Evolutionary conservation across 176 grass and related monocot genomes (phyloP), one percentile per base, ranked within the genome.

Genomic region (Phoenix roebelenii): DNA sequence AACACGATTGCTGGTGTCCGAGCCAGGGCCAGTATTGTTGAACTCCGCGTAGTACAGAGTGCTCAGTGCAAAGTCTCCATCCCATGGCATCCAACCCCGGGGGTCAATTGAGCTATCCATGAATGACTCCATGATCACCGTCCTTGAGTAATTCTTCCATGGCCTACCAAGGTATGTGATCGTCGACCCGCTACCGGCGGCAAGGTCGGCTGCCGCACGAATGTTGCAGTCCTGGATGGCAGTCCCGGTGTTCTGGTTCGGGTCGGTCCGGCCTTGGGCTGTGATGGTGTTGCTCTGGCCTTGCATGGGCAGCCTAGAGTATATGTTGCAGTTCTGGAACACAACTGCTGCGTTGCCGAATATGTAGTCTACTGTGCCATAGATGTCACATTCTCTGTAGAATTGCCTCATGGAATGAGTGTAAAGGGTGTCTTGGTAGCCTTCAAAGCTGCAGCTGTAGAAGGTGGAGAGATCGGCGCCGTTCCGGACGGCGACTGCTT

Each of bases 391-490:
- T 0, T 70, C 72, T 6, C 87, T 80, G 84, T 91, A 97, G 86
- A 97, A 97, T 69, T 97, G 87, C 2, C 87, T 65, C 65, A 91
- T 75, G 7, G 92, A 97, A 73, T 97, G 92, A 7, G 92, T 50
- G 77, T 97, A 97, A 16, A 97, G 84, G 23, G 92, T 97, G 81
- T 97, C 92, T 73, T 97, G 92, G 64, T 97, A 97, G 26, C 80
- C 87, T 68, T 97, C 92, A 67, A 91, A 83, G 86, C 92, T 97
- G 83, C 92, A 97, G 68, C 22, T 69, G 87, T 97, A 91, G 83
- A 97, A 97, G 35, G 84, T 74, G 10, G 87, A 91, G 0, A 88
- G 70, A 28, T 97, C 92, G 4, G 84, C 87, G 23, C 76, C 65
- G 60, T 72, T 78, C 0, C 87, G 81, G 39, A 91, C 72, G 3